Percentiles rank a stretch among this genome's conserved stretches.
phyloP scores from a whole-genome alignment of 345 rosid genomes.

The Eucalyptus cladocalyx region DNA sequence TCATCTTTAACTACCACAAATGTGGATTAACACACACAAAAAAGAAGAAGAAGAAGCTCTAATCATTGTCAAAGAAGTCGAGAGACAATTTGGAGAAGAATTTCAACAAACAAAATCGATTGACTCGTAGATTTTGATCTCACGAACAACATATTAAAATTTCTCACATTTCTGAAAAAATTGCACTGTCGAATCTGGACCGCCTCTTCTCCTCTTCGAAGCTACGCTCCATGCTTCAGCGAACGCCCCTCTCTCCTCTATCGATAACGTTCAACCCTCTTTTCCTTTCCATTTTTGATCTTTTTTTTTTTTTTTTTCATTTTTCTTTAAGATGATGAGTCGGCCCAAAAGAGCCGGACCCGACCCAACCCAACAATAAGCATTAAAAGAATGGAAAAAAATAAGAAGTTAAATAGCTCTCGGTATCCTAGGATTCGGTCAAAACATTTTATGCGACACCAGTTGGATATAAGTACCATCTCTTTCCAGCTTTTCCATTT shows the following conservation, averaged over 20 bases:
- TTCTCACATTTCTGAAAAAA: neutral
- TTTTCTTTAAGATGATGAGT: neutral
- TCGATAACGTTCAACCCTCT: neutral
- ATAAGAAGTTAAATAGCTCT: neutral
- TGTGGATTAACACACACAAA: neutral
- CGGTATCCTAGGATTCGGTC: neutral
- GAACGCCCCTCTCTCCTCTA: neutral
- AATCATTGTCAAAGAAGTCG: neutral
- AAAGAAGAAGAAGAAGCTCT: neutral
- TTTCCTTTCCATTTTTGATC: neutral
- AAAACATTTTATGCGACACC: neutral
- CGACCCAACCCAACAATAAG: neutral
- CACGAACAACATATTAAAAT: neutral
- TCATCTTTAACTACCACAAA: neutral
- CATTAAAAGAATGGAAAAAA: neutral
- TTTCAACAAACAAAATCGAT: neutral
- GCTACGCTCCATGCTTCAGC: neutral
- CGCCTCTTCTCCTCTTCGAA: neutral
- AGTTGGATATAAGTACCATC: neutral
- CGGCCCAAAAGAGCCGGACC: neutral
- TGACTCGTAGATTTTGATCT: neutral
- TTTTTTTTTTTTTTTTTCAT: too few species aligned
- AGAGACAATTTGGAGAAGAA: neutral
- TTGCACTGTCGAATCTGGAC: neutral
- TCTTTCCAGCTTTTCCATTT: neutral